A percentile compares a stretch with the other conserved stretches of the same genome.
These are phyloP conservation scores for Scheffersomyces segobiensis DNA, from an alignment of 1,139 yeast species.

Conservation along the genomic window DNA sequence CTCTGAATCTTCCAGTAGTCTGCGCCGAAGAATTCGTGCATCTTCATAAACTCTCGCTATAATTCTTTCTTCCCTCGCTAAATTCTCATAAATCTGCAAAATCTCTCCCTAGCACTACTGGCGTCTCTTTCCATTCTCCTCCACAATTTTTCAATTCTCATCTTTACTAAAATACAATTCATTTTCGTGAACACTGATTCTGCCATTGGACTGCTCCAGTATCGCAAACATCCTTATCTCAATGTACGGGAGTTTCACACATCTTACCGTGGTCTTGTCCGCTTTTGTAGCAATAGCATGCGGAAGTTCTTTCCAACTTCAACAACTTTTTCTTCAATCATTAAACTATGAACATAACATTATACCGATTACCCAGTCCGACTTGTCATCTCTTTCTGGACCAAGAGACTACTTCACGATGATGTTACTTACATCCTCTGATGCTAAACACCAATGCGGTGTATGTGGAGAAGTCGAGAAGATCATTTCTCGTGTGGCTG, in stretches of 20 bases:
- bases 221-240: neutral
- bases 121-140: neutral
- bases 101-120: neutral
- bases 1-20: neutral
- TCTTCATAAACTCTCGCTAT: neutral
- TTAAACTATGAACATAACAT: slow-evolving; percentile 10
- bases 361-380: slow-evolving; percentile 31
- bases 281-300: neutral
- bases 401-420: slow-evolving; percentile 44
- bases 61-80: neutral
- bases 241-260: neutral
- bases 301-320: neutral
- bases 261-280: neutral
- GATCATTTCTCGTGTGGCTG: slow-evolving; percentile 40
- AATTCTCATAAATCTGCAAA: neutral
- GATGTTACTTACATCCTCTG: slow-evolving; percentile 45
- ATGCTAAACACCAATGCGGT: slow-evolving; percentile 36
- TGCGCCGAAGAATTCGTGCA: neutral
- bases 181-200: neutral
- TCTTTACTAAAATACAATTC: neutral
- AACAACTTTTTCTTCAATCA: neutral
- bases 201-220: neutral
- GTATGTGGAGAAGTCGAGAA: slow-evolving; percentile 43
- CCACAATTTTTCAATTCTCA: neutral
- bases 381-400: slow-evolving; percentile 33